Evolutionary conservation across 2,329 filamentous ascomycete species (phyloP), one percentile per base, ranked within the genome.

Genomic region (Sporothrix variecibatus): DNA sequence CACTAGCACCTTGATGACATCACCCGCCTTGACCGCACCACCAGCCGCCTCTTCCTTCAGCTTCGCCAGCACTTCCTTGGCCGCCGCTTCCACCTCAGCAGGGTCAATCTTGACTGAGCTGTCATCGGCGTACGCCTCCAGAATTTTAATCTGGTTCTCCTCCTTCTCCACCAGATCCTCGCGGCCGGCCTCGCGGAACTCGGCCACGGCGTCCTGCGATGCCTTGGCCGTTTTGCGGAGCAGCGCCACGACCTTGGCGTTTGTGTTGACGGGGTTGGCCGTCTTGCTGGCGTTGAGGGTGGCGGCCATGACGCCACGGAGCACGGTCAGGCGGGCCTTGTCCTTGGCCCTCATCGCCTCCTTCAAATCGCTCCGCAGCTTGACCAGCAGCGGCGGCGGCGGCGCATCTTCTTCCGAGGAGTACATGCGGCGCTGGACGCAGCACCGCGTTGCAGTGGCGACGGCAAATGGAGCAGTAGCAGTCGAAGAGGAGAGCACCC

Each of bases 221-320:
- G 87, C 84, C 60, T 87, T 86, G 28, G 88, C 87, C 71, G 90
- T 87, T 82, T 91, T 92, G 76, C 89, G 87, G 73, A 96, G 86
- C 68, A 95, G 84, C 8, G 86, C 84, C 38, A 94, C 88, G 73
- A 95, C 86, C 79, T 92, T 89, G 76, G 88, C 86, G 81, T 95
- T 92, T 28, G 89, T 93, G 72, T 84, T 85, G 79, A 95, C 89
- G n/a, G 93, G 93, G 53, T 84, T 85, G 53, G 86, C 80, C 17
- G 92, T 94, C 83, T 95, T 95, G 80, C 90, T 91, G 46, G 92
- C 90, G 82, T 94, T 95, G 78, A 91, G 90, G 75, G 92, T 90
- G 76, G 92, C 88, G 43, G 92, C 86, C 76, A 95, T 87, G 76
- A 95, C 84, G 56, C 86, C 82, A 77, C 93, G 91, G 68, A 95